These are phyloP conservation scores for Massariosphaeria phaeospora DNA, from an alignment of 495 filamentous ascomycete genomes.

Conservation along the genomic window DNA sequence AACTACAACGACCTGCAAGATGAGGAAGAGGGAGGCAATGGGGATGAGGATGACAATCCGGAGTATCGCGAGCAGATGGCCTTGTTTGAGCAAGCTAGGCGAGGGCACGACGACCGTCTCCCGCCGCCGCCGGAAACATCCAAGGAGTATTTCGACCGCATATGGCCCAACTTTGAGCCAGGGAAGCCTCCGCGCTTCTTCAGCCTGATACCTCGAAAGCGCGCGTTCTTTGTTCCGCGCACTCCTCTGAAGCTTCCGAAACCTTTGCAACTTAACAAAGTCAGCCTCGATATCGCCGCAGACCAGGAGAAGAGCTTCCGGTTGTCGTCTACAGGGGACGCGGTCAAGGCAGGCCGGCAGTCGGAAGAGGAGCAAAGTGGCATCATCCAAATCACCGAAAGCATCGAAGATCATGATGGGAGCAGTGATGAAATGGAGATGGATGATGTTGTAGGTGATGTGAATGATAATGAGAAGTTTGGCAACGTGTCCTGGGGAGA, in stretches of 20 bases:
- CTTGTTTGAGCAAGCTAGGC: constrained; percentile 29
- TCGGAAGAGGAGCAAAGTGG: constrained; percentile 53
- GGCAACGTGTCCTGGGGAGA: constrained; percentile 69
- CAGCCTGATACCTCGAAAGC: constrained; percentile 68
- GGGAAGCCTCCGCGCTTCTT: constrained; percentile 63
- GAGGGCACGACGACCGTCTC: constrained; percentile 15
- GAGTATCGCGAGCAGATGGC: constrained; percentile 28
- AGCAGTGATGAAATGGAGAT: constrained; percentile 51
- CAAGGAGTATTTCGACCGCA: constrained; percentile 61
- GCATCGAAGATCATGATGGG: constrained; percentile 46
- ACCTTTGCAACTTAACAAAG: constrained; percentile 74
- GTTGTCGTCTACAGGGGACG: constrained; percentile 49
- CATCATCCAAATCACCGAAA: constrained; percentile 54
- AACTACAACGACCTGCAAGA: constrained; percentile 39
- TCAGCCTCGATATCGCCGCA: constrained; percentile 72
- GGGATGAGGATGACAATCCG: constrained; percentile 35
- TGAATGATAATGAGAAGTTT: constrained; percentile 60
- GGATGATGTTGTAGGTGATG: constrained; percentile 41
- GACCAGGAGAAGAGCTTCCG: constrained; percentile 80
- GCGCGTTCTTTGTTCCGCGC: constrained; percentile 64
- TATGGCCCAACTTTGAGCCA: constrained; percentile 67
- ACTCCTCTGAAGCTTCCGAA: constrained; percentile 70
- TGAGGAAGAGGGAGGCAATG: constrained; percentile 31
- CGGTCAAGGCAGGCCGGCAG: constrained; percentile 48
- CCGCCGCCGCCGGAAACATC: constrained; percentile 59